A percentile compares a stretch with the other conserved stretches of the same genome.
phyloP scores from a whole-genome alignment of 257 asterid species.

The Cinchona pubescens region DNA sequence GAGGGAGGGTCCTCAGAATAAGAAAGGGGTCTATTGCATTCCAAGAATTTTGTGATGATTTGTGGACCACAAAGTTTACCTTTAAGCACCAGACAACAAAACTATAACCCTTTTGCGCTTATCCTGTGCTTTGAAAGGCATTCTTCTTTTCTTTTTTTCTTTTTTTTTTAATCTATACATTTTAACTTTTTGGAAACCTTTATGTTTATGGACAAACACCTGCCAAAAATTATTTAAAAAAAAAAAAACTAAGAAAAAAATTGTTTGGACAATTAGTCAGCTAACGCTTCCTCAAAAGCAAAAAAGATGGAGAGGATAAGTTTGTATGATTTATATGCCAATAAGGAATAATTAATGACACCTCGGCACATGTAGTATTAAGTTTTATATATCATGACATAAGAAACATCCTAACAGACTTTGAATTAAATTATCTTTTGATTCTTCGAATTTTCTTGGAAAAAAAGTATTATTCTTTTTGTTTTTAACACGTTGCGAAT shows the following conservation, averaged over 20 bases:
- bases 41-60: constrained; percentile 14
- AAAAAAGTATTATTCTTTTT: neutral
- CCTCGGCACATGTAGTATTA: neutral
- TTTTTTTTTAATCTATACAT: too few species aligned
- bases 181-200: neutral
- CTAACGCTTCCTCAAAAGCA: neutral
- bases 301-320: neutral
- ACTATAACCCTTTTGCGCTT: neutral
- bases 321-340: neutral
- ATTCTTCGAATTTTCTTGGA: neutral
- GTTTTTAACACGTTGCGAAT: neutral
- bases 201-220: constrained; percentile 6
- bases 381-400: neutral
- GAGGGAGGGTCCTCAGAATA: constrained; percentile 1
- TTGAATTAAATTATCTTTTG: neutral
- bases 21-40: neutral
- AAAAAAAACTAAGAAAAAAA: neutral
- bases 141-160: neutral
- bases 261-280: too few species aligned
- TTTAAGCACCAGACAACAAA: constrained; percentile 11
- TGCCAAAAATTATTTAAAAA: too few species aligned
- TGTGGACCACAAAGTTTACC: too few species aligned
- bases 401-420: neutral
- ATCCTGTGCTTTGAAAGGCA: neutral
- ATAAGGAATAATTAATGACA: too few species aligned